Conservation (phyloP, 2,329 filamentous ascomycete genomes). For the Lomentospora prolificans region DNA sequence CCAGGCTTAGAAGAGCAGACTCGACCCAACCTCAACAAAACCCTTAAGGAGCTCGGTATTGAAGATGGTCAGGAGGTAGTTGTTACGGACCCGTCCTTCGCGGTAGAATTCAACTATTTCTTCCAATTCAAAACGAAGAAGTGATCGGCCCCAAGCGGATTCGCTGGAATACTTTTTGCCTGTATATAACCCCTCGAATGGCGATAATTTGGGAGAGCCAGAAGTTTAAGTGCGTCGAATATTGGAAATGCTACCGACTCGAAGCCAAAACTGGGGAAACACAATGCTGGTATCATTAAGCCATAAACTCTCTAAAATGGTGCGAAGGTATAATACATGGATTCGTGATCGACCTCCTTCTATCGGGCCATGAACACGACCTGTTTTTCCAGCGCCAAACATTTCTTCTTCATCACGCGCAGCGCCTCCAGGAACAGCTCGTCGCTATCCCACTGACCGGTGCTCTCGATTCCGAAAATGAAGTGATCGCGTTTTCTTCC, state of each 20-base stretch:
- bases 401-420: conserved; percentile 78
- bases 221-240: too few species aligned
- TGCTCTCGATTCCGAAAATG: conserved; percentile 92
- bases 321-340: conserved; percentile 8
- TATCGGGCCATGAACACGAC: conserved; percentile 53
- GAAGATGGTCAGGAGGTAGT: conserved; percentile 76
- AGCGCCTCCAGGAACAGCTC: conserved; percentile 87
- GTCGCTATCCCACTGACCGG: conserved; percentile 90
- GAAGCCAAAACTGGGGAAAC: neutral
- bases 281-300: conserved; percentile 1
- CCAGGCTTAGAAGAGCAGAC: conserved; percentile 77
- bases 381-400: conserved; percentile 60
- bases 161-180: too few species aligned
- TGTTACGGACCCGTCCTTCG: conserved; percentile 87
- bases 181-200: too few species aligned
- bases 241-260: too few species aligned
- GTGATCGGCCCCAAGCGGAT: neutral
- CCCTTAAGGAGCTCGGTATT: conserved; percentile 61
- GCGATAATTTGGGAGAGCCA: too few species aligned
- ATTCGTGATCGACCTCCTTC: neutral
- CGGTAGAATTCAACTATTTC: conserved; percentile 54
- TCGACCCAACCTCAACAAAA: conserved; percentile 69
- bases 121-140: conserved; percentile 32
- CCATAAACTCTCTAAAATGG: conserved; percentile 1
- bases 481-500: conserved; percentile 90